Base-by-base conservation (phyloP, 176 grass and related monocot genomes). In the Saccharum officinarum region DNA sequence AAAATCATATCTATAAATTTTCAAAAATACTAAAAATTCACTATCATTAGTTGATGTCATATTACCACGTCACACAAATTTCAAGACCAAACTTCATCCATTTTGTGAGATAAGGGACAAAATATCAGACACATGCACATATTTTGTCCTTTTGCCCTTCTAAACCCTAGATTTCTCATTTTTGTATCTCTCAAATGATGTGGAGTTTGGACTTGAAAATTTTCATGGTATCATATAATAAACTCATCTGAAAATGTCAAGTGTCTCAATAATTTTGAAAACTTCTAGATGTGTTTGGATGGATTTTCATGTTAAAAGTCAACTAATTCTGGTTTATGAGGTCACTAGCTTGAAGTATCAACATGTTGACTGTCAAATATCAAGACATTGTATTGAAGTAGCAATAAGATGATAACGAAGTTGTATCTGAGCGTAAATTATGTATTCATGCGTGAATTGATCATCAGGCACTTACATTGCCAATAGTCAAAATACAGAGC, bases 361-460 rank as follows among this genome's bases (percentile, higher is more conserved):
- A 20, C 7, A 71, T 15, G 44, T 71, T 83, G 22, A 71, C 12
- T 20, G 37, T 85, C 39, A 62, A 76, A 45, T 78, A 37, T 22
- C 17, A 47, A 63, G 8, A 38, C 16, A 33, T 2, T 30, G 20
- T 22, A 22, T 61, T 49, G 28, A 47, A 64, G 63, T n/a, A 83
- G n/a, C 10, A 83, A 14, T 3, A 64, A 62, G 67, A 78, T 78
- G 16, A 65, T 17, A 65, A 52, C 52, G 2, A 17, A 64, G 46
- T 52, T 15, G 8, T 83, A 33, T 71, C 16, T 83, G 42, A 65
- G 54, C 42, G 78, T 49, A 26, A 73, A 60, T 36, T 34, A 70
- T 28, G 31, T 41, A 52, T 33, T 39, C 54, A 83, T 54, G 17
- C 16, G 34, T 61, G 33, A 33, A 9, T 68, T 76, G 45, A 39